These are phyloP conservation scores for Tulasnella sp. DNA, from an alignment of 768 basidiomycete species.

Conservation along the genomic window DNA sequence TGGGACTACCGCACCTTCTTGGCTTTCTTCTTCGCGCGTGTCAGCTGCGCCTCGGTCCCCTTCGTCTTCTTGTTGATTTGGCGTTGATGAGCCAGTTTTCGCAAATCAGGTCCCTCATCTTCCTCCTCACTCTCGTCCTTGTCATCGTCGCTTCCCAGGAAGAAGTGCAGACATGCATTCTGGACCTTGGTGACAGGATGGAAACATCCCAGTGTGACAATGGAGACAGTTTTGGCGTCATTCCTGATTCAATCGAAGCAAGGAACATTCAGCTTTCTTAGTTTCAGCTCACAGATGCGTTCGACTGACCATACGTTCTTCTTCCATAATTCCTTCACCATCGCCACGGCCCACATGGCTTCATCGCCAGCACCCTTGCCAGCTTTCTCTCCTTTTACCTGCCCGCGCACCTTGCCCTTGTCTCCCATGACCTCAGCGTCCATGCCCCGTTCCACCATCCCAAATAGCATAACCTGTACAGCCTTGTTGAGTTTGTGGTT, in stretches of 20 bases:
- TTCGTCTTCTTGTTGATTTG: conserved; percentile 89
- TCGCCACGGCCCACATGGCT: conserved; percentile 93
- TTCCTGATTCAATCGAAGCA: conserved; percentile 45
- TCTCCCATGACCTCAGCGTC: conserved; percentile 67
- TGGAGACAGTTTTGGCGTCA: conserved; percentile 86
- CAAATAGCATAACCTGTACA: conserved; percentile 90
- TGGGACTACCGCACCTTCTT: conserved; percentile 54
- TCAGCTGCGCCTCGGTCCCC: conserved; percentile 69
- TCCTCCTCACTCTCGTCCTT: conserved; percentile 63
- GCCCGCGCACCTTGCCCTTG: conserved; percentile 59
- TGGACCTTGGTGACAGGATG: conserved; percentile 93
- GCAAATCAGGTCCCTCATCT: conserved; percentile 52
- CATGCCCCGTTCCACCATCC: conserved; percentile 92
- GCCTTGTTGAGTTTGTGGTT: conserved; percentile 95
- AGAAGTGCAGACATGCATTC: conserved; percentile 89
- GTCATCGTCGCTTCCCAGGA: conserved; percentile 79
- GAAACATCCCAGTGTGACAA: conserved; percentile 82
- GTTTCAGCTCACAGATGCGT: no score
- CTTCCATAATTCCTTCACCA: conserved; percentile 89
- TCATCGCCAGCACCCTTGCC: conserved; percentile 49
- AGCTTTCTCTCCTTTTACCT: conserved; percentile 26
- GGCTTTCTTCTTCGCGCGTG: conserved; percentile 57
- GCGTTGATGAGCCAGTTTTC: conserved; percentile 69
- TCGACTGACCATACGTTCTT: conserved; percentile 85
- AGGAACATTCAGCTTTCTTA: no score